Percentiles rank a stretch among this genome's conserved stretches.
Evolutionary conservation across 2,329 filamentous ascomycete genomes (phyloP).

Genomic region (Seiridium unicorne): DNA sequence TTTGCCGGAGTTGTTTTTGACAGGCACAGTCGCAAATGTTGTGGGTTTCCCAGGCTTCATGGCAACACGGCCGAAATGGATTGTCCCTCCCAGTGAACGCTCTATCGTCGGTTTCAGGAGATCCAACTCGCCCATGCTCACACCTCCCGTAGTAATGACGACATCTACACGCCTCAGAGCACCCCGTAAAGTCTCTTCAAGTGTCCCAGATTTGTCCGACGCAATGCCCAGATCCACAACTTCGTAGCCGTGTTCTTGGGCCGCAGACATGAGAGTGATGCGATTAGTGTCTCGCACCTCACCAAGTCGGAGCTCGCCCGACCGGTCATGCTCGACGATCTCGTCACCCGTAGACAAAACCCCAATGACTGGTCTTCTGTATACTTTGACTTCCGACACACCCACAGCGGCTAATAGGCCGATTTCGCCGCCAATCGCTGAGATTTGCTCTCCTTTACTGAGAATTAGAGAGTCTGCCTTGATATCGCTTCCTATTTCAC

Average conservation of each 20-base stretch:
- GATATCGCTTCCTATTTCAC: constrained; percentile 89
- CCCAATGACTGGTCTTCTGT: constrained; percentile 74
- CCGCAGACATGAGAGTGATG: constrained; percentile 79
- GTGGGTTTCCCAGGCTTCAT: constrained; percentile 99
- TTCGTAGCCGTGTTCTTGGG: constrained; percentile 71
- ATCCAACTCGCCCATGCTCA: constrained; percentile 97
- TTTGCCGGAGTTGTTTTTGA: constrained; percentile 57
- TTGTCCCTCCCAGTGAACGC: constrained; percentile 81
- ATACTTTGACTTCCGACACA: constrained; percentile 67
- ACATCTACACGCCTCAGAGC: constrained; percentile 75
- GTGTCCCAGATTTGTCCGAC: constrained; percentile 66
- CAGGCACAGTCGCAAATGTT: constrained; percentile 86
- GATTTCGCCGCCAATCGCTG: constrained; percentile 84
- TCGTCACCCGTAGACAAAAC: constrained; percentile 95
- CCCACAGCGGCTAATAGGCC: constrained; percentile 87
- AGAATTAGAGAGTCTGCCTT: constrained; percentile 68
- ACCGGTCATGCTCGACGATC: constrained; percentile 72
- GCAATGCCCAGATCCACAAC: constrained; percentile 86
- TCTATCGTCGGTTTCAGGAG: constrained; percentile 96
- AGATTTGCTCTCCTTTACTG: constrained; percentile 76
- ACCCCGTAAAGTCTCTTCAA: constrained; percentile 75
- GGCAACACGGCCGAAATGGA: constrained; percentile 91
- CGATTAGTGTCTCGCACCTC: constrained; percentile 94
- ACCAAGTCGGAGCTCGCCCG: constrained; percentile 65
- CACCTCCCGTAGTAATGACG: constrained; percentile 88